Evolutionary conservation across 2,329 filamentous ascomycete species (phyloP).

Genomic region (Nannizziopsis arthrosporioides): DNA sequence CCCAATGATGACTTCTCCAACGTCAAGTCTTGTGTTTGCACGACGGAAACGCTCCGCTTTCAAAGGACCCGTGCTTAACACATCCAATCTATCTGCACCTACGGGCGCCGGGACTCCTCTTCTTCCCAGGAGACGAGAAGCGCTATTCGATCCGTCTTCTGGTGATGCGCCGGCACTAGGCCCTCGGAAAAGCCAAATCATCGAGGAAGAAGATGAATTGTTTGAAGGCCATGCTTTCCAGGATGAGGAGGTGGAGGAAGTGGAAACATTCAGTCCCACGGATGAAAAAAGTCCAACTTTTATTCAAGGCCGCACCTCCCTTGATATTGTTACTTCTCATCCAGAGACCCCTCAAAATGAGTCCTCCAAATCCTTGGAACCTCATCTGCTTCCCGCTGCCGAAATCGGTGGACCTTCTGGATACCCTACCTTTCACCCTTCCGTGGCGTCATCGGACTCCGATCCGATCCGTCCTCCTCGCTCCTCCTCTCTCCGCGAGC

Average conservation of each 20-base stretch:
- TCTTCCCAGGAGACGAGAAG: slow-evolving; percentile 22
- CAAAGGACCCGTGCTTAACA: slow-evolving; percentile 35
- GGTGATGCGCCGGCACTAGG: slow-evolving; percentile 19
- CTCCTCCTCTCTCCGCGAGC: slow-evolving; percentile 28
- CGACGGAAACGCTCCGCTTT: slow-evolving; percentile 36
- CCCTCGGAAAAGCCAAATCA: slow-evolving; percentile 32
- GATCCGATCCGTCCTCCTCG: slow-evolving; percentile 25
- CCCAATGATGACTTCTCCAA: slow-evolving; percentile 30
- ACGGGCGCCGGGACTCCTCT: slow-evolving; percentile 27
- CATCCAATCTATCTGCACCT: slow-evolving; percentile 25
- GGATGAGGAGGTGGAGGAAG: slow-evolving; percentile 31
- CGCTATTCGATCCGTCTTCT: slow-evolving; percentile 17
- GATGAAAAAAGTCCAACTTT: slow-evolving; percentile 19
- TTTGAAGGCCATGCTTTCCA: slow-evolving; percentile 14
- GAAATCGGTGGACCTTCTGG: slow-evolving; percentile 15
- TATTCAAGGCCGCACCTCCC: slow-evolving; percentile 17
- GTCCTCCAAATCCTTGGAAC: slow-evolving; percentile 6
- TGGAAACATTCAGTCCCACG: slow-evolving; percentile 29
- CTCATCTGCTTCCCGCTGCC: slow-evolving; percentile 13
- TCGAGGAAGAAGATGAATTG: slow-evolving; percentile 35
- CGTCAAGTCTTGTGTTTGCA: slow-evolving; percentile 36
- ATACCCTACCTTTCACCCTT: slow-evolving; percentile 24
- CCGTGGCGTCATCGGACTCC: slow-evolving; percentile 24
- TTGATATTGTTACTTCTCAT: slow-evolving; percentile 13
- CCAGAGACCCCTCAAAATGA: neutral